Evolutionary conservation across 345 rosid species (phyloP), one percentile per base, ranked within the genome.

Genomic region (Angophora floribunda): DNA sequence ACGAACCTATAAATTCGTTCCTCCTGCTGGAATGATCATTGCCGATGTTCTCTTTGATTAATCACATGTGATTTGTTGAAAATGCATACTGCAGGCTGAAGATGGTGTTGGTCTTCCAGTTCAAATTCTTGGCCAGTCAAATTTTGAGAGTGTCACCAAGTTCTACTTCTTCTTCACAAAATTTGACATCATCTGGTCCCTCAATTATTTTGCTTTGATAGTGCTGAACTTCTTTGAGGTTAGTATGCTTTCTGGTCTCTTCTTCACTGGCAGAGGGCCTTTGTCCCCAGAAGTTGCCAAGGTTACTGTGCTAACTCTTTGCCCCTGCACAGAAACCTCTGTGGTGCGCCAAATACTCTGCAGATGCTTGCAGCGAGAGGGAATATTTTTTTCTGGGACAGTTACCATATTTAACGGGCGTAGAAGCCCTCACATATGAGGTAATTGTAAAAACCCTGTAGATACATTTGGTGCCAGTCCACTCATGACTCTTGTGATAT

Each of bases 101-200:
- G 99, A 98, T 92, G 99, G 99, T 51, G 90, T 95, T 50, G 99
- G 99, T 19, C 91, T 98, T 51, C 98, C 99, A 1, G 99, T 95
- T 93, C 92, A 98, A 91, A 92, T 98, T 80, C 99, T 98, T 67
- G 96, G 95, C 85, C 94, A 94, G 65, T 88, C 95, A 41, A 91
- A 92, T 91, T 98, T 98, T 24, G 96, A 91, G 51, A 91, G 88
- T 85, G 92, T 96, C 90, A 95, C 96, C 26, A 96, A 93, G 89
- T 86, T 85, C 88, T 98, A 98, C 90, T 98, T 98, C 85, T 3
- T 91, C 86, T 98, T 92, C 90, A 92, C 91, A 41, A 92, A 90
- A 41, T 93, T 95, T 61, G 97, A 96, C 90, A 52, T 94, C 63
- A 86, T 98, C 51, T 98, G 99, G 99, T 93, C 97, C 44, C 95